Percentiles rank a stretch among this genome's conserved stretches.
phyloP scores from a whole-genome alignment of 129 eudicot genomes.

The Flaveria robusta region DNA sequence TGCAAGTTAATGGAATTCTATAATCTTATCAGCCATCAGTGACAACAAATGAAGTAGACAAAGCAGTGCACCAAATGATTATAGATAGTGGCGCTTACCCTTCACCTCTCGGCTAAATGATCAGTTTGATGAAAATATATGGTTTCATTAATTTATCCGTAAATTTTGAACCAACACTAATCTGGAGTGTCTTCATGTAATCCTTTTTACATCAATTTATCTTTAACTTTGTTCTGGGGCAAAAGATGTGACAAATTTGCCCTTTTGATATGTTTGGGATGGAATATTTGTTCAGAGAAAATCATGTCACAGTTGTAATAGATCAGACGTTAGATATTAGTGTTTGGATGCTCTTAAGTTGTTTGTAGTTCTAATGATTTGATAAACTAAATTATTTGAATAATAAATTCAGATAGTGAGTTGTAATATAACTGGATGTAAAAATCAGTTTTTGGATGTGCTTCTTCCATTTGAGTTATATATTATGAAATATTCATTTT shows the following conservation, averaged over 20 bases:
- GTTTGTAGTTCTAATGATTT: too few species aligned
- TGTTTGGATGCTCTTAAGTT: neutral
- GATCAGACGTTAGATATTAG: neutral
- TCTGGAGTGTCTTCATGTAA: neutral
- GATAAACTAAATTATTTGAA: too few species aligned
- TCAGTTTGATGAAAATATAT: too few species aligned
- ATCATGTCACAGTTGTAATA: neutral
- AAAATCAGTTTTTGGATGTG: too few species aligned
- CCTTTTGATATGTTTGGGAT: neutral
- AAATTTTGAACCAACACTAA: neutral
- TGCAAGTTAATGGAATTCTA: neutral
- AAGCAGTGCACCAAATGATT: conserved; percentile 97
- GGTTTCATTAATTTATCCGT: too few species aligned
- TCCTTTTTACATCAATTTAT: too few species aligned
- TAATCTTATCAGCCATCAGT: conserved; percentile 73
- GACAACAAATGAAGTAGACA: conserved; percentile 93
- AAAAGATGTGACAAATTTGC: neutral
- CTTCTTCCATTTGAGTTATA: too few species aligned
- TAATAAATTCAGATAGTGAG: too few species aligned
- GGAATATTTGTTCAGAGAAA: neutral
- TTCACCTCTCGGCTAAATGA: conserved; percentile 92
- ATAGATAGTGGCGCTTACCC: conserved; percentile 99
- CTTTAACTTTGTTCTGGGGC: too few species aligned
- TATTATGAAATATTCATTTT: too few species aligned
- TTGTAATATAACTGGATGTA: too few species aligned